phyloP scores from a whole-genome alignment of 306 rosid species.

The Abrus pulchellus region DNA sequence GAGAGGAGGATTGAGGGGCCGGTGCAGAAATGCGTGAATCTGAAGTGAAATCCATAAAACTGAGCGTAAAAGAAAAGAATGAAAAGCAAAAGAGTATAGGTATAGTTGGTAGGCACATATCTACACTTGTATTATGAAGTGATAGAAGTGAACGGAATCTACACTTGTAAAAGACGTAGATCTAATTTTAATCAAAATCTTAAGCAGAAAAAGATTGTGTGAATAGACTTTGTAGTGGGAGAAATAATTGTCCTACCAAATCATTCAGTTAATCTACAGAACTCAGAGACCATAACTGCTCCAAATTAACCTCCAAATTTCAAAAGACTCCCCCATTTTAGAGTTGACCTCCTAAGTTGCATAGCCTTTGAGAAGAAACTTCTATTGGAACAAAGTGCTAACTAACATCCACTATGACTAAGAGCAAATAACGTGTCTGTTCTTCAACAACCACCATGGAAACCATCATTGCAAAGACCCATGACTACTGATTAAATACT shows the following conservation, averaged over 20 bases:
- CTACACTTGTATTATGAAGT: slow-evolving; percentile 6
- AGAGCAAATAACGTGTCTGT: slow-evolving; percentile 11
- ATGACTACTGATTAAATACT: slow-evolving; percentile 20
- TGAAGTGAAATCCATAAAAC: background rate
- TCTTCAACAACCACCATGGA: slow-evolving; percentile 50
- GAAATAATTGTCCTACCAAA: slow-evolving; percentile 27
- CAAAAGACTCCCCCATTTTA: background rate
- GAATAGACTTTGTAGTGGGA: slow-evolving; percentile 51
- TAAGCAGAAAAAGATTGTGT: slow-evolving; percentile 38
- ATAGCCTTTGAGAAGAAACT: slow-evolving; percentile 19
- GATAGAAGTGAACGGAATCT: slow-evolving; percentile 51
- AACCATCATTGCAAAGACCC: slow-evolving; percentile 50
- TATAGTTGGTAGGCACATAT: background rate
- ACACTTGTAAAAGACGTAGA: slow-evolving; percentile 25
- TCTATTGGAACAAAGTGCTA: slow-evolving; percentile 42
- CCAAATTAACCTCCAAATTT: slow-evolving; percentile 2
- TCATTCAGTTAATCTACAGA: slow-evolving; percentile 43
- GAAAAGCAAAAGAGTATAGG: background rate
- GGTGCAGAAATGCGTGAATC: background rate
- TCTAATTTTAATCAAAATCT: slow-evolving; percentile 1
- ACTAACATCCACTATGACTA: slow-evolving; percentile 9
- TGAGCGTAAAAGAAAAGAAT: slow-evolving; percentile 1
- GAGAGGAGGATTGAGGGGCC: no score
- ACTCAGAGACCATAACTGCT: background rate
- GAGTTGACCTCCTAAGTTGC: background rate